Conservation (phyloP, 2,329 filamentous ascomycete genomes). For the Verticillium isaacii region DNA sequence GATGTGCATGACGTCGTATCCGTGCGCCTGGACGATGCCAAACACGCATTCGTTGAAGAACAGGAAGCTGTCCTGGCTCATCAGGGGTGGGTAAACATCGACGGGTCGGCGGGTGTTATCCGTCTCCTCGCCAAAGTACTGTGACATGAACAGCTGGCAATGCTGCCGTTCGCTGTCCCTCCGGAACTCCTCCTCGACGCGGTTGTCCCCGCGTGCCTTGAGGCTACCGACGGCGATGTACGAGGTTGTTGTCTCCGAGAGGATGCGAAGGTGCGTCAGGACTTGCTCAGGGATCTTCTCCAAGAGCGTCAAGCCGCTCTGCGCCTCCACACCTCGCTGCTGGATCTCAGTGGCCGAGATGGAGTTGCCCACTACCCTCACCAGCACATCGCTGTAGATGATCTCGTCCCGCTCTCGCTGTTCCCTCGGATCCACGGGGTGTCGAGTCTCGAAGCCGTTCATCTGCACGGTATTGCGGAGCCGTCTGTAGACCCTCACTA, state of each 20-base stretch:
- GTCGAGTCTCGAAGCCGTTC: constrained; percentile 44
- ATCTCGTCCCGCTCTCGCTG: constrained; percentile 37
- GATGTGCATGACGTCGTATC: constrained; percentile 72
- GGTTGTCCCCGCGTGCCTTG: constrained; percentile 53
- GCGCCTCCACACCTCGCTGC: constrained; percentile 76
- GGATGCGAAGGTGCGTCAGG: constrained; percentile 79
- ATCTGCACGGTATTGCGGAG: constrained; percentile 53
- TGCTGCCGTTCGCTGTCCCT: constrained; percentile 68
- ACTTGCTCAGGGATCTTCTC: constrained; percentile 80
- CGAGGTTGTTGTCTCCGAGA: constrained; percentile 83
- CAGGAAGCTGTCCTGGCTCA: constrained; percentile 68
- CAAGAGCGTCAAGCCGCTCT: constrained; percentile 69
- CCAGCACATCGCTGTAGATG: constrained; percentile 53
- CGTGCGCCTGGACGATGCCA: constrained; percentile 61
- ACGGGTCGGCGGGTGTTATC: constrained; percentile 33
- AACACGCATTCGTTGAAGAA: constrained; percentile 79
- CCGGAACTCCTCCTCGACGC: constrained; percentile 61
- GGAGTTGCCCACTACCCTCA: constrained; percentile 70
- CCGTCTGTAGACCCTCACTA: constrained; percentile 57
- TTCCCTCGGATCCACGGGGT: constrained; percentile 23
- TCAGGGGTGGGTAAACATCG: constrained; percentile 50
- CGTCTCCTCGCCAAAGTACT: constrained; percentile 40
- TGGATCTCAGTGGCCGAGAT: constrained; percentile 88
- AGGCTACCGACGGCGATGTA: constrained; percentile 76
- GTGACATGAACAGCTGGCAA: constrained; percentile 67